These are phyloP conservation scores for Fusarium stilboides DNA, from an alignment of 2,329 filamentous ascomycete species.

Conservation along the genomic window DNA sequence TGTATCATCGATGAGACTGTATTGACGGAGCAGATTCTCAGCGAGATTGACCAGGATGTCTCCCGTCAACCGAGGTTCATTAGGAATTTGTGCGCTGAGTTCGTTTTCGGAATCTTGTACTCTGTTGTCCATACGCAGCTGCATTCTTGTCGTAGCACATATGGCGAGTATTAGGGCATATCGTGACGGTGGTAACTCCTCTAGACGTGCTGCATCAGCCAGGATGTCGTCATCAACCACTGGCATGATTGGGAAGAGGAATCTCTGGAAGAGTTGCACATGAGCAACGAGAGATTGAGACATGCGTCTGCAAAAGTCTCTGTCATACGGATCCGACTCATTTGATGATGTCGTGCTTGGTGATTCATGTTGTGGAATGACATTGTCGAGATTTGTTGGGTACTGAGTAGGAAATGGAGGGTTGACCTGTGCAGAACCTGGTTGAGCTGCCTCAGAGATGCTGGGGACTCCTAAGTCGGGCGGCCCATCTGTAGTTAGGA, in stretches of 20 bases:
- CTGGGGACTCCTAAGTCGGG: neutral
- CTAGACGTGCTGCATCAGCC: slow-evolving; percentile 45
- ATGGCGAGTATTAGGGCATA: slow-evolving; percentile 51
- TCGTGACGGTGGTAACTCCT: slow-evolving; percentile 46
- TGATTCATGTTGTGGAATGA: neutral
- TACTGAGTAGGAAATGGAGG: neutral
- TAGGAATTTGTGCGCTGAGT: slow-evolving; percentile 37
- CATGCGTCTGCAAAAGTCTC: slow-evolving; percentile 39
- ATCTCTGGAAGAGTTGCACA: slow-evolving; percentile 50
- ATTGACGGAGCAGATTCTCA: slow-evolving; percentile 49
- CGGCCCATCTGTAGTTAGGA: slow-evolving; percentile 38
- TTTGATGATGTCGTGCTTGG: neutral
- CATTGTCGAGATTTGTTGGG: neutral
- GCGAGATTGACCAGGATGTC: slow-evolving; percentile 49
- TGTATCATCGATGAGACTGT: slow-evolving; percentile 50
- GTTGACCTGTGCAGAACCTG: neutral
- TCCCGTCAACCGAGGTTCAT: slow-evolving; percentile 45
- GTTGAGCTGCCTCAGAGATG: neutral
- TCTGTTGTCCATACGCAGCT: slow-evolving; percentile 47
- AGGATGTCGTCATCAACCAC: slow-evolving; percentile 51
- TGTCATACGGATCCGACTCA: slow-evolving; percentile 4
- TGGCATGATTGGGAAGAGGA: slow-evolving; percentile 55
- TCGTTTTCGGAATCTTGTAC: slow-evolving; percentile 22
- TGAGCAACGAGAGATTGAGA: slow-evolving; percentile 48
- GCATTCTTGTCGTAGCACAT: slow-evolving; percentile 52